Evolutionary conservation across 768 basidiomycete species (phyloP), one percentile per base, ranked within the genome.

Genomic region (Mycena crocata): DNA sequence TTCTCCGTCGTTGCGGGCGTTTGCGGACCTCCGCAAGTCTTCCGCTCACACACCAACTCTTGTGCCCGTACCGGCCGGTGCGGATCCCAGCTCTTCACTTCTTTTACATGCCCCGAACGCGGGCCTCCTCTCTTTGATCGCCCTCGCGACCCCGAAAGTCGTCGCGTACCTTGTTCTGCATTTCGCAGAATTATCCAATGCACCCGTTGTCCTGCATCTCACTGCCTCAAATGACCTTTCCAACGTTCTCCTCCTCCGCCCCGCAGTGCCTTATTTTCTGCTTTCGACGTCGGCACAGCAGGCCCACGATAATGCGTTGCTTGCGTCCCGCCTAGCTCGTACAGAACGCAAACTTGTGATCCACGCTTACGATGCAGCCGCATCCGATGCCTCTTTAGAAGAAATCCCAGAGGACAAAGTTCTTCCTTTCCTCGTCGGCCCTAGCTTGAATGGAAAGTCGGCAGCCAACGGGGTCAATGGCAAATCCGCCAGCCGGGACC

Each of bases 241-340:
- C 35, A 89, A 92, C 68, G 88, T 89, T 42, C 85, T 96, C 44
- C 81, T 91, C 15, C 89, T 97, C 62, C 90, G 91, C 42, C 87
- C 91, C n/a, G 85, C 89, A 23, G 87, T 94, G 7, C 93, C 93
- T 31, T 93, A 90, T 79, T 90, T 95, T 75, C 72, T 99, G 54
- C 84, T 96, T 72, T 96, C 95, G 8, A 84, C 87, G 37, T 88
- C 86, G 1, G 76, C 88, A 4, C 92, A 95, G 75, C 87, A 95
- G 74, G 94, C 95, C 5, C 93, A 97, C 72, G 94, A 96, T 74
- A 91, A 98, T 77, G 93, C 95, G 26, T 81, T 98, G 37, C 86
- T 99, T 21, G 94, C 95, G 17, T 90, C 93, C 55, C 87, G 90
- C 45, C 80, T 98, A 54, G 94, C 97, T 0, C 85, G 85, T 39